Evolutionary conservation across 176 grass and related monocot genomes (phyloP).

Genomic region (Oryza punctata): DNA sequence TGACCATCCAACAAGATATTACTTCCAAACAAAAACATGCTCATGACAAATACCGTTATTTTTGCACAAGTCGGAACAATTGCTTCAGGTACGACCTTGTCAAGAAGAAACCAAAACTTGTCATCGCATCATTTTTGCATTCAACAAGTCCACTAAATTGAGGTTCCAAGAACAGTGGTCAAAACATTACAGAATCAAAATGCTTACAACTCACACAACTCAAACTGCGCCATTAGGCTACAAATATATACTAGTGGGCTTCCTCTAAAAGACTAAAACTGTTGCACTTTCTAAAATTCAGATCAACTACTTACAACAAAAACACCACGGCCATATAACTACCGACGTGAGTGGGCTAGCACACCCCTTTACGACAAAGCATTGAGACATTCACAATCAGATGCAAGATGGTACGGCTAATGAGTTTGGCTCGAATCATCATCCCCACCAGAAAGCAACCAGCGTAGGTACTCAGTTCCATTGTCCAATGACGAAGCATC

Average conservation of each 20-base stretch:
- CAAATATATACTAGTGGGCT: background rate
- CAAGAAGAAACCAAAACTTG: background rate
- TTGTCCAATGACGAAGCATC: slow-evolving; percentile 32
- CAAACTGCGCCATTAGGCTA: background rate
- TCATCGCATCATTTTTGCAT: background rate
- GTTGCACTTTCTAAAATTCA: background rate
- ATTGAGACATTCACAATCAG: background rate
- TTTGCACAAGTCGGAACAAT: background rate
- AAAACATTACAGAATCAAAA: background rate
- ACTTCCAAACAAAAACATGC: background rate
- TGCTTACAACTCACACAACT: background rate
- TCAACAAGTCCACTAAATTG: background rate
- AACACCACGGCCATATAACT: background rate
- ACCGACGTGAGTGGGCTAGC: background rate
- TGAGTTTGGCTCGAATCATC: background rate
- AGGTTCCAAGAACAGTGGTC: background rate
- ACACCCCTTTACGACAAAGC: background rate
- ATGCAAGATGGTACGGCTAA: background rate
- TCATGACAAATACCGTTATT: background rate
- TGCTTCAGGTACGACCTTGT: background rate
- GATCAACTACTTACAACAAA: background rate
- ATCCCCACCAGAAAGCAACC: slow-evolving; percentile 37
- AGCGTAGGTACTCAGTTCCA: slow-evolving; percentile 44
- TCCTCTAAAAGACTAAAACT: background rate
- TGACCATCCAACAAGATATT: background rate